Percentiles rank a stretch among this genome's conserved stretches.
Evolutionary conservation across 2,329 filamentous ascomycete genomes (phyloP).

Genomic region (Blastomyces gilchristii): DNA sequence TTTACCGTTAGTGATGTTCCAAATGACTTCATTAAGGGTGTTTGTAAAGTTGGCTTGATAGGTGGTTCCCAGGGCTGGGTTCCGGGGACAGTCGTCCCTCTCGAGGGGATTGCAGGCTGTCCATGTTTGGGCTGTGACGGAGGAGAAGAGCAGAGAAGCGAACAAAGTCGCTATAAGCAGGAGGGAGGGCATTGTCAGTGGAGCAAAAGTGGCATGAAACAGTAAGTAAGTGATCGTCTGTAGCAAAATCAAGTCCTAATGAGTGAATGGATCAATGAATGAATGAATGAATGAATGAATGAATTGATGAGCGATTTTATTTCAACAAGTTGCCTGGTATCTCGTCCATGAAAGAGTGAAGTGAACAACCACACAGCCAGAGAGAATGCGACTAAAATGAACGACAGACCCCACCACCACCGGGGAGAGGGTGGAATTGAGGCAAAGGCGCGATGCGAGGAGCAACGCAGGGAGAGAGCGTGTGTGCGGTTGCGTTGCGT

Average conservation of each 20-base stretch:
- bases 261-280: background rate
- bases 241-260: background rate
- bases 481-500: too few relatives aligned
- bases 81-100: conserved; percentile 59
- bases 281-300: background rate
- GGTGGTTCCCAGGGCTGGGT: conserved; percentile 54
- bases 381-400: background rate
- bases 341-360: background rate
- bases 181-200: conserved; percentile 14
- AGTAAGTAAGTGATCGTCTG: background rate
- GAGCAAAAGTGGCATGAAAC: conserved; percentile 4
- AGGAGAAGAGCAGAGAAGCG: conserved; percentile 20
- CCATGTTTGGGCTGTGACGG: conserved; percentile 56
- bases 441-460: background rate
- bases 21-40: conserved; percentile 54
- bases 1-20: conserved; percentile 55
- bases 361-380: background rate
- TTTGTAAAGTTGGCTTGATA: conserved; percentile 36
- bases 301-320: background rate
- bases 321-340: background rate
- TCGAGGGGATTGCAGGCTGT: conserved; percentile 68
- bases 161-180: conserved; percentile 21
- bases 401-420: conserved; percentile 8
- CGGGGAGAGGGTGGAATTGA: conserved; percentile 4
- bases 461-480: background rate